These are phyloP conservation scores for Auxenochlorella protothecoides DNA, from an alignment of 139 green algal species.

Conservation along the genomic window DNA sequence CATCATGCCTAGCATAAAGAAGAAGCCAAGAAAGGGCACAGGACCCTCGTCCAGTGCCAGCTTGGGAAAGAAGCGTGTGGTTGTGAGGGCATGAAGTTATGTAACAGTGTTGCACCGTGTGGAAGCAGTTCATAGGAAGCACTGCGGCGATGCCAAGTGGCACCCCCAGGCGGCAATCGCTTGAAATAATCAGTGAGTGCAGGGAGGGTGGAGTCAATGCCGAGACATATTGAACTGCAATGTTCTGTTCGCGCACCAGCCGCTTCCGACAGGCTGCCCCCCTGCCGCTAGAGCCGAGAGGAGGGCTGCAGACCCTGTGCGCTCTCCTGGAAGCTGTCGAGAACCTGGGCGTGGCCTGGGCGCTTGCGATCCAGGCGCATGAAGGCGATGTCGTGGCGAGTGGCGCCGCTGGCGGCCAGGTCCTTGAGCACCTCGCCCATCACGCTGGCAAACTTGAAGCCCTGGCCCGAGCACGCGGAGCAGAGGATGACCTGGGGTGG, in stretches of 20 bases:
- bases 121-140: not conserved
- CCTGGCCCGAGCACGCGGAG: conserved; percentile 64
- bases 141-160: not conserved
- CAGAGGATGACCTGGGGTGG: conserved; percentile 29
- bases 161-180: no score
- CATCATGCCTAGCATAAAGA: no score
- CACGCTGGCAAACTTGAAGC: conserved; percentile 68
- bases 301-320: no score
- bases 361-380: conserved; percentile 1
- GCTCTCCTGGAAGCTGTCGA: not conserved
- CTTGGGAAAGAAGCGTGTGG: no score
- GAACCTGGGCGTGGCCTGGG: conserved; percentile 2
- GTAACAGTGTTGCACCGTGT: no score
- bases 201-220: not conserved
- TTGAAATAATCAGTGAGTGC: no score
- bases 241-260: not conserved
- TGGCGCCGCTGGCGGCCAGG: conserved; percentile 28
- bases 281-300: no score
- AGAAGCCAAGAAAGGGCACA: no score
- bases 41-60: no score
- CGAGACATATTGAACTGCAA: not conserved
- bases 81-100: no score
- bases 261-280: not conserved
- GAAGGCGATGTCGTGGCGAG: conserved; percentile 30
- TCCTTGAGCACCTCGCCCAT: conserved; percentile 32